These are phyloP conservation scores for Annulohypoxylon maeteangense DNA, from an alignment of 495 filamentous ascomycete genomes.

Conservation along the genomic window DNA sequence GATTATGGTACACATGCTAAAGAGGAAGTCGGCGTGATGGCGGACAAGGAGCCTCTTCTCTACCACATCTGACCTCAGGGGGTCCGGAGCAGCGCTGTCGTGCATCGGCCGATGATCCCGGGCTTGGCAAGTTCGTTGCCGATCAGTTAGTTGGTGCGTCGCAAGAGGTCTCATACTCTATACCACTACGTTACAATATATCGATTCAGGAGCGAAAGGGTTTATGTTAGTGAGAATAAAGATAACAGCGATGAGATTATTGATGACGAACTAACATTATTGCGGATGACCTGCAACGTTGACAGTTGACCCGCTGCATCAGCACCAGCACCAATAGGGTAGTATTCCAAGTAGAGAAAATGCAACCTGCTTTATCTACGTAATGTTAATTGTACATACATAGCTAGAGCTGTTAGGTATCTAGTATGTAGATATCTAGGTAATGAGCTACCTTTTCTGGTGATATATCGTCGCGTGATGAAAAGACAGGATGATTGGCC, in stretches of 20 bases:
- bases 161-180: slow-evolving; percentile 22
- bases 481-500: slow-evolving; percentile 1
- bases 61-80: slow-evolving; percentile 27
- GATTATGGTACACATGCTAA: slow-evolving; percentile 10
- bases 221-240: not conserved
- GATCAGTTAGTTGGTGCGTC: slow-evolving; percentile 25
- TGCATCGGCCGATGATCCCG: slow-evolving; percentile 32
- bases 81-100: slow-evolving; percentile 22
- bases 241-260: slow-evolving; percentile 11
- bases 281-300: slow-evolving; percentile 36
- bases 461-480: slow-evolving; percentile 3
- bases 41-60: slow-evolving; percentile 15
- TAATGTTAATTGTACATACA: not conserved
- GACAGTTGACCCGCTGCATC: slow-evolving; percentile 26
- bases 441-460: slow-evolving; percentile 33
- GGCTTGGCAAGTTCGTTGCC: slow-evolving; percentile 23
- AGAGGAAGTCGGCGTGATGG: slow-evolving; percentile 30
- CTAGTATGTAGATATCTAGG: too few relatives aligned
- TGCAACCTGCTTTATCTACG: slow-evolving; percentile 23
- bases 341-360: slow-evolving; percentile 14
- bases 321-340: slow-evolving; percentile 32
- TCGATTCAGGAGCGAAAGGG: not conserved
- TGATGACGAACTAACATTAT: slow-evolving; percentile 9
- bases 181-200: slow-evolving; percentile 33
- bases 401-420: not conserved